Evolutionary conservation across 2,329 filamentous ascomycete species (phyloP).

Genomic region (Pezizomycotina sp.): DNA sequence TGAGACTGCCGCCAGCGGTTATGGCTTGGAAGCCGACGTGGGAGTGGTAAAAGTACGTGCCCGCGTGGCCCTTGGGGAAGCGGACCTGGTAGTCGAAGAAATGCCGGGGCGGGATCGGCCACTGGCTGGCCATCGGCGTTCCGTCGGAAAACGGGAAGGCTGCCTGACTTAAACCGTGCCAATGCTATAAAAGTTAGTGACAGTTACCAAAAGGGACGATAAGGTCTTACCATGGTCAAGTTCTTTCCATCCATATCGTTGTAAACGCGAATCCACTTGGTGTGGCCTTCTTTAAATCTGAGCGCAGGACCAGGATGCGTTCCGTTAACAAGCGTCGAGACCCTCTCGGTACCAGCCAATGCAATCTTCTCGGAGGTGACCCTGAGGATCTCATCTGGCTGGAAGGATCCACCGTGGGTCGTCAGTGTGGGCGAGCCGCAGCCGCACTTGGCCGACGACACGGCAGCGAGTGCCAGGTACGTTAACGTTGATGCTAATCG

Average conservation of each 20-base stretch:
- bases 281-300: conserved; percentile 33
- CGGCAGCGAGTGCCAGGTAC: no score
- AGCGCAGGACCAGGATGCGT: conserved; percentile 38
- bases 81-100: conserved; percentile 53
- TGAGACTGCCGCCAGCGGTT: conserved; percentile 41
- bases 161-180: conserved; percentile 47
- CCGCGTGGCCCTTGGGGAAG: conserved; percentile 37
- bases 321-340: conserved; percentile 38
- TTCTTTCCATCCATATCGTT: conserved; percentile 40
- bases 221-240: conserved; percentile 42
- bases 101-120: conserved; percentile 44
- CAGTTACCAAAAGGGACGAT: no score
- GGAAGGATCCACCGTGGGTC: no score
- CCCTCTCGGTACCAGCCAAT: conserved; percentile 34
- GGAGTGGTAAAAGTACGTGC: conserved; percentile 53
- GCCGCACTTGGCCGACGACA: no score
- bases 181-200: conserved; percentile 35
- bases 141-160: conserved; percentile 49
- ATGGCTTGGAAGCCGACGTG: conserved; percentile 47
- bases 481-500: no score
- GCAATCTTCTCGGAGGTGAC: conserved; percentile 33
- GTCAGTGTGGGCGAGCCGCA: no score
- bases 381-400: conserved; percentile 35
- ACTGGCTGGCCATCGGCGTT: conserved; percentile 43
- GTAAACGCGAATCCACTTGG: conserved; percentile 42